These are phyloP conservation scores for Trichophyton rubrum DNA, from an alignment of 2,329 filamentous ascomycete species.

Conservation along the genomic window DNA sequence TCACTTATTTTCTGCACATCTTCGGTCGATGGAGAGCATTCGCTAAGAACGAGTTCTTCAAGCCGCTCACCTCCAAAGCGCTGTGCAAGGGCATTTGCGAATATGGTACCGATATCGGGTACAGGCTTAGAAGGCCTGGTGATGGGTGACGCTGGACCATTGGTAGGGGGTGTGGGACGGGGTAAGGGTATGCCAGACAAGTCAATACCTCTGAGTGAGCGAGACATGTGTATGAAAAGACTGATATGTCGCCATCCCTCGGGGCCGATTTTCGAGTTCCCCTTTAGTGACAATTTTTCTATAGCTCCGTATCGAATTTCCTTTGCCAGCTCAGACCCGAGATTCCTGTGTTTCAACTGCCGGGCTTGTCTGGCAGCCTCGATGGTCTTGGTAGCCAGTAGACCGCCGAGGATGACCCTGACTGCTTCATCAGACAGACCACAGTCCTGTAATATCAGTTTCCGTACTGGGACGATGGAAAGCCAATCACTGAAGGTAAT, in stretches of 20 bases:
- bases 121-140: conserved; percentile 17
- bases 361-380: conserved; percentile 43
- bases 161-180: conserved; percentile 18
- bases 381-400: conserved; percentile 65
- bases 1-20: conserved; percentile 69
- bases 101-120: conserved; percentile 49
- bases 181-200: conserved; percentile 76
- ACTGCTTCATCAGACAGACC: conserved; percentile 77
- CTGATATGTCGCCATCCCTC: conserved; percentile 89
- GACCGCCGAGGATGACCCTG: conserved; percentile 70
- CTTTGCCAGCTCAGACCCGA: conserved; percentile 25
- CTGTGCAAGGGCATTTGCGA: conserved; percentile 64
- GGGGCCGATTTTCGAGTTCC: conserved; percentile 69
- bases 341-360: conserved; percentile 1
- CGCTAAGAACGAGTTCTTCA: conserved; percentile 71
- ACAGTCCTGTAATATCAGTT: conserved; percentile 75
- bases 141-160: conserved; percentile 9
- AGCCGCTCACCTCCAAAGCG: conserved; percentile 63
- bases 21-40: conserved; percentile 58
- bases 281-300: conserved; percentile 76
- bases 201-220: conserved; percentile 73
- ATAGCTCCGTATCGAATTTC: conserved; percentile 51
- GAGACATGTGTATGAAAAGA: conserved; percentile 81
- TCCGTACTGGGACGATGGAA: conserved; percentile 80
- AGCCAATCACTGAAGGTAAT: conserved; percentile 86